Percentiles rank a stretch among this genome's conserved stretches.
Evolutionary conservation across 306 rosid species (phyloP).

Genomic region (Oxytropis ochrocephala): DNA sequence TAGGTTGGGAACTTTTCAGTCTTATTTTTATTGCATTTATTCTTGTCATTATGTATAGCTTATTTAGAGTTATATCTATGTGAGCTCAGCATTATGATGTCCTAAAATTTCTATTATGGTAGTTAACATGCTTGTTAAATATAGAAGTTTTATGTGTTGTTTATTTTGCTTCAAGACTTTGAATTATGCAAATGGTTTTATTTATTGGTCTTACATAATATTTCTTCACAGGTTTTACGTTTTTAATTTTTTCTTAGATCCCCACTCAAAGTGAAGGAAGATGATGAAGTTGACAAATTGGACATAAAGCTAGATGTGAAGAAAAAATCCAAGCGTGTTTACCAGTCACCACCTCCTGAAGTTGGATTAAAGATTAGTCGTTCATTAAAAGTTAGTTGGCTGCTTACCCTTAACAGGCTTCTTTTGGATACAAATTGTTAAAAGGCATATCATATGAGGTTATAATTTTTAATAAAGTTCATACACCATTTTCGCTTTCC

Average conservation of each 20-base stretch:
- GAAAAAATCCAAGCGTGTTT: slow-evolving; percentile 84
- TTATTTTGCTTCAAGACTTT: not conserved
- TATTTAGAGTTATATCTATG: not conserved
- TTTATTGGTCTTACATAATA: not conserved
- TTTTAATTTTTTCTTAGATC: slow-evolving; percentile 47
- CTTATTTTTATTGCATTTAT: not conserved
- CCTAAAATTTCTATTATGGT: not conserved
- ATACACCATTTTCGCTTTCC: not conserved
- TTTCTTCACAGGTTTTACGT: not conserved
- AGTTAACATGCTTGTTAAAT: not conserved
- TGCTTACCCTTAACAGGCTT: slow-evolving; percentile 23
- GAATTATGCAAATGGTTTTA: not conserved
- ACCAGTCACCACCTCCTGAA: slow-evolving; percentile 87
- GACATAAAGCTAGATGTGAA: slow-evolving; percentile 69
- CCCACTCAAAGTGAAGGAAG: slow-evolving; percentile 76
- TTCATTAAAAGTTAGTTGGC: slow-evolving; percentile 80
- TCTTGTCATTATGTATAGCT: not conserved
- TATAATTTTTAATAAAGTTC: not conserved
- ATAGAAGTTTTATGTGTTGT: not conserved
- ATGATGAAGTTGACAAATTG: slow-evolving; percentile 87
- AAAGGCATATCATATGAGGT: not conserved
- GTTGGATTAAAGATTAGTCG: slow-evolving; percentile 92
- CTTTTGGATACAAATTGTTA: not conserved
- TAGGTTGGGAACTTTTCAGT: not conserved
- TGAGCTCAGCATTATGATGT: not conserved